Base-by-base conservation (phyloP, 495 filamentous ascomycete species). In the Hyaloscypha bicolor region DNA sequence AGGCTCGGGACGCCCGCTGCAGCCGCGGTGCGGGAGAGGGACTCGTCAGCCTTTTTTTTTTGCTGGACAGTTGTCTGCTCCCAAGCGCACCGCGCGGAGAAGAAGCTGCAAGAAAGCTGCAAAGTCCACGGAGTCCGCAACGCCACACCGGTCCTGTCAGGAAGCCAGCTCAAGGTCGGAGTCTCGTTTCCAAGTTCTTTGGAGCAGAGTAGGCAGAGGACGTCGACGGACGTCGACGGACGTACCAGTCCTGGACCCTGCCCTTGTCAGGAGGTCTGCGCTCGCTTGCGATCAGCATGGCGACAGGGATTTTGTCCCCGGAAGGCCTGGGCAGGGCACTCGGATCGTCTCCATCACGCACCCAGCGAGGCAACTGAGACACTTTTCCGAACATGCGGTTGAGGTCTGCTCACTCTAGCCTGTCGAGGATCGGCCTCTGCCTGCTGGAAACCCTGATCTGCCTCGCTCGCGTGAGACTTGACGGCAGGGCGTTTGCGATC, bases 111-210 rank as follows among this genome's bases (percentile, higher is more conserved):
- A 6, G 35, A 0, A 37, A 3, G 35, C 42, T 48, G 42, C 42
- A 48, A 37, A 12, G 42, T 48, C 42, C 42, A 48, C 42, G 42
- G 42, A 48, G 42, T 48, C 42, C 42, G 42, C 42, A 48, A 48
- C 9, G 42, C 42, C 42, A 48, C 42, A 48, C 42, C 42, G 42
- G 42, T 48, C 42, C 8, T 12, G 42, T 48, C 35, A 48, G 9
- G 42, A 1, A 19, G 35, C 8, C 12, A 48, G 42, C 35, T 37
- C 11, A 19, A 48, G 42, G 4, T 4, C 11, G 42, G 16, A 48
- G 16, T 48, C 42, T 48, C 42, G 4, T 1, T 48, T 48, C 16
- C 42, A 48, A 48, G 42, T 48, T 48, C 42, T 48, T 12, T 25
- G 25, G 25, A 25, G 25, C 42, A 48, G 16, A 14, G 0, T 48